Conservation (phyloP, 1,284 basidiomycete genomes). For the Ganoderma meredithae region DNA sequence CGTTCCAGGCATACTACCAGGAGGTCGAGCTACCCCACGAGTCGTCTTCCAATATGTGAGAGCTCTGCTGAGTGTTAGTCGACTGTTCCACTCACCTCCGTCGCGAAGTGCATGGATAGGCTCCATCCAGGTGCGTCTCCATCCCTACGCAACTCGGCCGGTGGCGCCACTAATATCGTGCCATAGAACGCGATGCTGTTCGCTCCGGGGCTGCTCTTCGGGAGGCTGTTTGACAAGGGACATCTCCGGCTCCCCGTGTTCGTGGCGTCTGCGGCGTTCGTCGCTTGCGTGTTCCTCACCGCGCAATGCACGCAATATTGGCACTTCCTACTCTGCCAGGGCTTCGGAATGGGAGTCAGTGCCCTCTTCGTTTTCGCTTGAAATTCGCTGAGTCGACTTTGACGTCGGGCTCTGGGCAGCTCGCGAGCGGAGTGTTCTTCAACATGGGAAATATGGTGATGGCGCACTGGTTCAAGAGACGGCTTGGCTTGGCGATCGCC, state of each 20-base stretch:
- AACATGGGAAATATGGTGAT: constrained; percentile 11
- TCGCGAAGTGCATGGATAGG: constrained; percentile 7
- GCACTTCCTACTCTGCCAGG: constrained; percentile 5
- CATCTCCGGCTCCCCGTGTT: background rate
- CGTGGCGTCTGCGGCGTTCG: background rate
- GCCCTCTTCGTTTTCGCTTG: background rate
- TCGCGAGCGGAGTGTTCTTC: constrained; percentile 5
- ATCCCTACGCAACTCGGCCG: background rate
- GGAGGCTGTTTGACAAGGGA: background rate
- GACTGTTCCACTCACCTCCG: background rate
- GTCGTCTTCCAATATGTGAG: constrained; percentile 8
- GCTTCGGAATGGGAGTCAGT: background rate
- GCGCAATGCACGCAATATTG: constrained; percentile 4
- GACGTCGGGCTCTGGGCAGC: background rate
- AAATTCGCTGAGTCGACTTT: too few species aligned
- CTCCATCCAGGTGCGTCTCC: constrained; percentile 2
- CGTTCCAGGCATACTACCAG: constrained; percentile 9
- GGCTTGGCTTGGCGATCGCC: constrained; percentile 48
- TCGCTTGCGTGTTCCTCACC: background rate
- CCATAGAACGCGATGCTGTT: background rate
- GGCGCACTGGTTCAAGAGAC: constrained; percentile 54
- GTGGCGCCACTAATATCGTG: background rate
- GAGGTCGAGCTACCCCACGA: constrained; percentile 1
- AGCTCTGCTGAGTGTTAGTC: background rate
- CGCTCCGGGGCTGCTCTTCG: constrained; percentile 1